Evolutionary conservation across 257 asterid species (phyloP).

Genomic region (Ophiorrhiza pumila): DNA sequence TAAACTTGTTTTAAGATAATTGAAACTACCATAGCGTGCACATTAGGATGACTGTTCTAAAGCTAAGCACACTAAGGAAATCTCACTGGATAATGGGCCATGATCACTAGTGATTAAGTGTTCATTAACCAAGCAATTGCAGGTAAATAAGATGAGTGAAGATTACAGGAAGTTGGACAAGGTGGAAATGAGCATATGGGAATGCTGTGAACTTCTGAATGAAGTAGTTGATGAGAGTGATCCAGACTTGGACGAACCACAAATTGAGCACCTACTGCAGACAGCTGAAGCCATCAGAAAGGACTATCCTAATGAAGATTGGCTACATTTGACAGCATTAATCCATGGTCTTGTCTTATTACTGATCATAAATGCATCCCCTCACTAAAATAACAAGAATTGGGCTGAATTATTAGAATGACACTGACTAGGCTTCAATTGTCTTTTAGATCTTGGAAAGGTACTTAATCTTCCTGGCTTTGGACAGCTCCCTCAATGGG

Average conservation of each 20-base stretch:
- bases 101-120: no score
- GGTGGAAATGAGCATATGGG: constrained; percentile 90
- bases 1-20: no score
- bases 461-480: constrained; percentile 73
- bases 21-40: no score
- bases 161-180: constrained; percentile 57
- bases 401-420: not conserved
- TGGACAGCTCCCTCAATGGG: constrained; percentile 94
- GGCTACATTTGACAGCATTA: constrained; percentile 89
- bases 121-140: not conserved
- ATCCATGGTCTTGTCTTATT: constrained; percentile 48
- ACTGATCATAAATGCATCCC: not conserved
- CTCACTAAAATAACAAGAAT: not conserved
- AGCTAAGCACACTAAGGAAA: no score
- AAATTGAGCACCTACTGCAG: constrained; percentile 82
- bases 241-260: constrained; percentile 92
- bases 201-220: constrained; percentile 82
- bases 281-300: constrained; percentile 88
- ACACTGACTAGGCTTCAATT: not conserved
- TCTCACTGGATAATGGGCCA: no score
- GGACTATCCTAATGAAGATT: constrained; percentile 78
- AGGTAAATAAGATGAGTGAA: constrained; percentile 80
- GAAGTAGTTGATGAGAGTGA: constrained; percentile 78
- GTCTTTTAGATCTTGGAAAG: constrained; percentile 71
- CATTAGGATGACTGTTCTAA: no score